These are phyloP conservation scores for Erysimum cheiri DNA, from an alignment of 441 rosid species.

Conservation along the genomic window DNA sequence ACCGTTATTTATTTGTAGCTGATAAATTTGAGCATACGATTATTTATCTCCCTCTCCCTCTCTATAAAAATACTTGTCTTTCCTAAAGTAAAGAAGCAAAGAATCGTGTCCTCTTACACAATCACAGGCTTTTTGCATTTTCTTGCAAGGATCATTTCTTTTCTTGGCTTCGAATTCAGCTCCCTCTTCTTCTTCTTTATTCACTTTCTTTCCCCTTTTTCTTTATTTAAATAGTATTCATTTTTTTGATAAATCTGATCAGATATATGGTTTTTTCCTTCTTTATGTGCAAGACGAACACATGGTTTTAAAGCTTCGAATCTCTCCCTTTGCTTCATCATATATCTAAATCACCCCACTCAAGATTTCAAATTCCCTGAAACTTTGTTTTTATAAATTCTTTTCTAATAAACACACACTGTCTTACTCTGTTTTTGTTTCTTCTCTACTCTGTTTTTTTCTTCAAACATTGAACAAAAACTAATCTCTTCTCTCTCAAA, in stretches of 20 bases:
- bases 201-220: slow-evolving; percentile 33
- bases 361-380: slow-evolving; percentile 36
- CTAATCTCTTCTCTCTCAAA: slow-evolving; percentile 21
- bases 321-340: slow-evolving; percentile 42
- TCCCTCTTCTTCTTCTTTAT: slow-evolving; percentile 45
- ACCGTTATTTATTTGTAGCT: slow-evolving; percentile 1
- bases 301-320: slow-evolving; percentile 46
- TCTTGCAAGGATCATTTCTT: slow-evolving; percentile 58
- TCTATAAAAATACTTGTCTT: slow-evolving; percentile 41
- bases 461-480: slow-evolving; percentile 22
- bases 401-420: slow-evolving; percentile 12
- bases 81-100: slow-evolving; percentile 66
- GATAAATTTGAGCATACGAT: not conserved
- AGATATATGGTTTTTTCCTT: slow-evolving; percentile 18
- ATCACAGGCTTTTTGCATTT: slow-evolving; percentile 53
- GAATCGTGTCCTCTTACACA: slow-evolving; percentile 62
- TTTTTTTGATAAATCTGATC: slow-evolving; percentile 29
- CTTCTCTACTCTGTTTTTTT: slow-evolving; percentile 20
- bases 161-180: slow-evolving; percentile 59
- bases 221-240: slow-evolving; percentile 30
- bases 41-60: slow-evolving; percentile 28
- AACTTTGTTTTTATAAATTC: slow-evolving; percentile 20
- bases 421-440: slow-evolving; percentile 33
- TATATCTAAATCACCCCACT: slow-evolving; percentile 19
- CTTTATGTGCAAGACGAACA: slow-evolving; percentile 42